Conservation (phyloP, 495 filamentous ascomycete genomes). For the Thermothielavioides terrestris region DNA sequence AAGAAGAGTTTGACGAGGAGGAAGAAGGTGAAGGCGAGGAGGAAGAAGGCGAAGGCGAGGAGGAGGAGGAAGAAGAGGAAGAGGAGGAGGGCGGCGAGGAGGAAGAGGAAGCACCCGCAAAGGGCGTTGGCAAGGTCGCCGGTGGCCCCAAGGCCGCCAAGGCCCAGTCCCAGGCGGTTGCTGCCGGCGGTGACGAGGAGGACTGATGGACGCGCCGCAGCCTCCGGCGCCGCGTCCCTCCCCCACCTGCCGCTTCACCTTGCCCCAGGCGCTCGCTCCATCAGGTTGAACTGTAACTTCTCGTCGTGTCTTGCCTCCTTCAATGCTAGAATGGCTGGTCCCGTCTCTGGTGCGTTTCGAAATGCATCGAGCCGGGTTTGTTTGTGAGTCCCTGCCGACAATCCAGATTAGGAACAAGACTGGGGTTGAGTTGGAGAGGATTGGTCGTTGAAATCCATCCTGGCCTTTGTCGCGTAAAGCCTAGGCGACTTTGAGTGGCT, state of each 20-base stretch:
- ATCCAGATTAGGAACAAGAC: neutral
- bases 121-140: constrained; percentile 27
- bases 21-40: constrained; percentile 28
- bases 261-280: neutral
- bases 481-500: neutral
- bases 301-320: neutral
- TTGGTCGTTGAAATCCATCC: neutral
- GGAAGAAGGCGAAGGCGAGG: constrained; percentile 24
- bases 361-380: neutral
- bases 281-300: neutral
- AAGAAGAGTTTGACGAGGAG: constrained; percentile 28
- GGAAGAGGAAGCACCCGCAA: constrained; percentile 24
- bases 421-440: neutral
- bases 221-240: neutral
- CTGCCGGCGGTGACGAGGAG: constrained; percentile 27
- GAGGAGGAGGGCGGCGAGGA: constrained; percentile 19
- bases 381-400: neutral
- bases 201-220: constrained; percentile 16
- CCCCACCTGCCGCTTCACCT: neutral
- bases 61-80: constrained; percentile 29
- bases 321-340: neutral
- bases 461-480: neutral
- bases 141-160: constrained; percentile 6
- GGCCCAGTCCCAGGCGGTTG: constrained; percentile 12
- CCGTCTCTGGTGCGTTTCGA: neutral